A percentile compares a stretch with the other conserved stretches of the same genome.
phyloP scores from a whole-genome alignment of 768 basidiomycete species.

The Terana coerulea region DNA sequence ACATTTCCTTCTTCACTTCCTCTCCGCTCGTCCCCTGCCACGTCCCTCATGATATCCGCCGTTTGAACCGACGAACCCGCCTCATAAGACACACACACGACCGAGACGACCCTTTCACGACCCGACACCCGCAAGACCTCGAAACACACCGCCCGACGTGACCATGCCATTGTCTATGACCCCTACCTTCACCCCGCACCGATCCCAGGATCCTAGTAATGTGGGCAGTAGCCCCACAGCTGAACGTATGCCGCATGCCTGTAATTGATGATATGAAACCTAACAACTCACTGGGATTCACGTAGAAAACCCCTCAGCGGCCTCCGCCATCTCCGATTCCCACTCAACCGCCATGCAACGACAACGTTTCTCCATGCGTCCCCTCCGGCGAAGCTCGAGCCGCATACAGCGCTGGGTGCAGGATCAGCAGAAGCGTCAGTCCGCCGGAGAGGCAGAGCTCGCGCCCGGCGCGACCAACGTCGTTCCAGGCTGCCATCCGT shows the following conservation, averaged over 20 bases:
- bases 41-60: neutral
- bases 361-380: constrained; percentile 9
- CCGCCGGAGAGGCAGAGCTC: constrained; percentile 13
- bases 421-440: constrained; percentile 32
- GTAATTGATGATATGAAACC: neutral
- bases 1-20: neutral
- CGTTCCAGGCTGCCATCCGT: constrained; percentile 33
- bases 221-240: constrained; percentile 4
- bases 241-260: constrained; percentile 8
- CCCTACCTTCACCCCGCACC: neutral
- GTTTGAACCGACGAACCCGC: neutral
- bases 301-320: constrained; percentile 3
- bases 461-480: constrained; percentile 17
- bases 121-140: neutral
- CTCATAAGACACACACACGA: constrained; percentile 7
- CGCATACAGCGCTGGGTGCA: constrained; percentile 42
- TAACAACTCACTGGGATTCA: neutral
- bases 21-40: neutral
- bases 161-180: neutral
- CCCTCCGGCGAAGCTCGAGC: constrained; percentile 34
- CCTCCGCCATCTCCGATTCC: constrained; percentile 12
- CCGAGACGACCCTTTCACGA: constrained; percentile 10
- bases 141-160: neutral
- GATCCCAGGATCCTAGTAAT: constrained; percentile 1
- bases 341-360: constrained; percentile 10